phyloP scores from a whole-genome alignment of 1,284 basidiomycete species.

The Cronartium quercuum region DNA sequence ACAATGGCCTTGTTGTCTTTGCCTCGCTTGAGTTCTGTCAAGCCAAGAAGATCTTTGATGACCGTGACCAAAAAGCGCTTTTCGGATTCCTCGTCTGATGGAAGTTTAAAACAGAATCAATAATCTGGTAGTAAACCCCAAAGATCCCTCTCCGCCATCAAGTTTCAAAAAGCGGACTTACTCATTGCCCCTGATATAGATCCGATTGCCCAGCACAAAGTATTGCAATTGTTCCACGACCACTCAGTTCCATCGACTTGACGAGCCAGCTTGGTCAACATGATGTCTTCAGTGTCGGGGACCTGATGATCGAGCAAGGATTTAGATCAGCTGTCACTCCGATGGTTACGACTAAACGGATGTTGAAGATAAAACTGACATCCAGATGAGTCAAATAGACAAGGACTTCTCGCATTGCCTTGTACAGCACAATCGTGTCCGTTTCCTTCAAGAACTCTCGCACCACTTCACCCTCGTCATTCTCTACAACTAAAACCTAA shows the following conservation, averaged over 20 bases:
- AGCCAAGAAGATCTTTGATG: slow-evolving; percentile 93
- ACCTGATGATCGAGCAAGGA: slow-evolving; percentile 4
- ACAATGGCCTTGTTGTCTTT: slow-evolving; percentile 99
- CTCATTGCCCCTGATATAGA: slow-evolving; percentile 96
- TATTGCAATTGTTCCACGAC: slow-evolving; percentile 99
- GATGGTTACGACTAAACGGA: slow-evolving; percentile 76
- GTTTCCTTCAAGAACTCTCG: slow-evolving; percentile 99
- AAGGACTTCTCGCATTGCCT: slow-evolving; percentile 94
- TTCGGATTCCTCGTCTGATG: slow-evolving; percentile 83
- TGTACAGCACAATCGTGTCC: slow-evolving; percentile 98
- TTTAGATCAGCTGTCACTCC: slow-evolving; percentile 59
- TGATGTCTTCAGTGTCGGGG: slow-evolving; percentile 39
- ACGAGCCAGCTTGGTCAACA: slow-evolving; percentile 35
- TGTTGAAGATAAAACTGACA: slow-evolving; percentile 55
- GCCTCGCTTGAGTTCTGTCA: slow-evolving; percentile 97
- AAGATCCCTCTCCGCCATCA: neutral
- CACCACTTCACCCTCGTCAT: slow-evolving; percentile 99
- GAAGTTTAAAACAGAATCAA: neutral
- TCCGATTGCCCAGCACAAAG: slow-evolving; percentile 98
- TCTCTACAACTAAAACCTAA: slow-evolving; percentile 86
- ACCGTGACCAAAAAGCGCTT: slow-evolving; percentile 98
- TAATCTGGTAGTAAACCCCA: neutral
- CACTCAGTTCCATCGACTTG: slow-evolving; percentile 88
- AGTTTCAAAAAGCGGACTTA: slow-evolving; percentile 6
- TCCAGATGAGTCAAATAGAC: slow-evolving; percentile 93